Conservation (phyloP, 2,329 filamentous ascomycete genomes). For the Talaromyces sp. region DNA sequence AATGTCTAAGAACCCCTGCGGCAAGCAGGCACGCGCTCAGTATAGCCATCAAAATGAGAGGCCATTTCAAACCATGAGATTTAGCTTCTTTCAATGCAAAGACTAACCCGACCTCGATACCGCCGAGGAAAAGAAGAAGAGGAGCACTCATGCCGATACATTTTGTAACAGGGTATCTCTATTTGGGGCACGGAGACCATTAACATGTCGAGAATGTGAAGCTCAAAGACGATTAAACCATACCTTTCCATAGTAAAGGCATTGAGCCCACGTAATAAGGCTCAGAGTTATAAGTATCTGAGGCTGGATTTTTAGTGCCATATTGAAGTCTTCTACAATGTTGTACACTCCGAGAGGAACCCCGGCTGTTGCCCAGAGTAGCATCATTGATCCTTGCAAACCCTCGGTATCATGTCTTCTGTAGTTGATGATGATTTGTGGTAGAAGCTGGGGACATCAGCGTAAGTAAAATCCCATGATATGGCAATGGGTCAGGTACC, state of each 20-base stretch:
- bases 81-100: neutral
- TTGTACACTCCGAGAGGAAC: neutral
- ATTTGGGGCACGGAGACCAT: neutral
- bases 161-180: neutral
- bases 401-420: neutral
- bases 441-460: neutral
- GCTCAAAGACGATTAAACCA: neutral
- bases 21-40: neutral
- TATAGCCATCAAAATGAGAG: neutral
- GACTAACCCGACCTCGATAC: neutral
- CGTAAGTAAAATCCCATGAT: neutral
- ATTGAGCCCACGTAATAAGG: neutral
- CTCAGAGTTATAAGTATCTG: neutral
- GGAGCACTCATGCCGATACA: neutral
- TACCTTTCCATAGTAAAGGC: neutral
- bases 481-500: neutral
- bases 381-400: neutral
- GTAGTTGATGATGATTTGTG: neutral
- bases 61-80: neutral
- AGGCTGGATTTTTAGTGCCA: neutral
- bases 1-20: neutral
- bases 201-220: neutral
- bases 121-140: neutral
- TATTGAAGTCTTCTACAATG: neutral
- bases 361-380: neutral